Evolutionary conservation across 2,329 filamentous ascomycete species (phyloP).

Genomic region (Botrytis medusae): DNA sequence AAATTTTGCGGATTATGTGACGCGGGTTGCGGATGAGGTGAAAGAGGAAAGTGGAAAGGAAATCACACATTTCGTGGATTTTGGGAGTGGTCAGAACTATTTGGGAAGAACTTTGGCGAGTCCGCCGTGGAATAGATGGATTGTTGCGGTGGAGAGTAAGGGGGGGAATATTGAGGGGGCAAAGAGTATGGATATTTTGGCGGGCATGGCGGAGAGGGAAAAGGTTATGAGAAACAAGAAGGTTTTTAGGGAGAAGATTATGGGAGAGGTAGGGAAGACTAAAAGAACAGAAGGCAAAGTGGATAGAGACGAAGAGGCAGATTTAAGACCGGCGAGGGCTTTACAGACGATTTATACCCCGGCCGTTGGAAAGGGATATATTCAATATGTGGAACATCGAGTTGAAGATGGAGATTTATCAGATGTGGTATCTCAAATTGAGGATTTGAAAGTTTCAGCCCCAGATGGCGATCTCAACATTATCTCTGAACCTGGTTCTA

Average conservation of each 20-base stretch:
- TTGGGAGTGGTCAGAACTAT: slow-evolving; percentile 96
- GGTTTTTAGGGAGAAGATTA: slow-evolving; percentile 54
- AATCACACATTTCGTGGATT: slow-evolving; percentile 89
- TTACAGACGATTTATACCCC: slow-evolving; percentile 54
- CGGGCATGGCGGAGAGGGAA: slow-evolving; percentile 71
- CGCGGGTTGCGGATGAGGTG: slow-evolving; percentile 59
- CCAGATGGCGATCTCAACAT: slow-evolving; percentile 1
- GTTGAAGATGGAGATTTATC: slow-evolving; percentile 72
- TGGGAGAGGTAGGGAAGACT: slow-evolving; percentile 41
- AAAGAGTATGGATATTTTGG: slow-evolving; percentile 78
- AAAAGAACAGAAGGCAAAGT: slow-evolving; percentile 14
- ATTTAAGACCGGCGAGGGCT: slow-evolving; percentile 53
- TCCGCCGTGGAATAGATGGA: slow-evolving; percentile 78
- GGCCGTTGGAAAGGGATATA: slow-evolving; percentile 63
- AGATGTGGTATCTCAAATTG: slow-evolving; percentile 63
- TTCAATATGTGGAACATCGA: slow-evolving; percentile 75
- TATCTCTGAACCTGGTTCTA: not conserved
- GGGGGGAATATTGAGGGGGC: slow-evolving; percentile 85
- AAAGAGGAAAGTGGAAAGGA: slow-evolving; percentile 54
- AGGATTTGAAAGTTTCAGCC: slow-evolving; percentile 43
- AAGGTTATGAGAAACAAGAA: slow-evolving; percentile 82
- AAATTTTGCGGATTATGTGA: slow-evolving; percentile 84
- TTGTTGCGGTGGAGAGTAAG: slow-evolving; percentile 87
- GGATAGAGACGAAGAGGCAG: slow-evolving; percentile 37
- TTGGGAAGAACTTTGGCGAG: slow-evolving; percentile 84